Base-by-base conservation (phyloP, 192 early-diverging fungal genomes). In the Coemansia sp. region DNA sequence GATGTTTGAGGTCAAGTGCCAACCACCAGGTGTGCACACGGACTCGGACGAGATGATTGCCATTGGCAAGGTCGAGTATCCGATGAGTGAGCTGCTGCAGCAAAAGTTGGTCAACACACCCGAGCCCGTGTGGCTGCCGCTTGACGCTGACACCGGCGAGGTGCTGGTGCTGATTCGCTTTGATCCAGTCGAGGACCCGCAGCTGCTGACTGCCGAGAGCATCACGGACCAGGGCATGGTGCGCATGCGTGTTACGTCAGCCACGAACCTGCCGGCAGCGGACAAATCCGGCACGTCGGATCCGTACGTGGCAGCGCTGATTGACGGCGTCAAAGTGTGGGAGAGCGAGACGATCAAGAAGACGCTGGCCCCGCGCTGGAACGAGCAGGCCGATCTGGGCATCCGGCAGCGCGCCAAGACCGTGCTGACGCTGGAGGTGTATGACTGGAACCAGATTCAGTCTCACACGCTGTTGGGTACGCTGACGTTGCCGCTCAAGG, bases 371-470 rank as follows among this genome's bases (percentile, higher is more conserved):
- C 91, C 91, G 23, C 75, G 80, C 14, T 92, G 83, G 67, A 84
- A 91, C 65, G 85, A 91, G 67, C 62, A 67, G 24, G 83, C 87
- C 43, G 75, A 74, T n/a, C 58, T 87, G 5, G 81, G 80, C n/a
- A 80, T 92, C 54, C 63, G 69, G 29, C 58, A 61, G 50, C 81
- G 89, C 42, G 80, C 64, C 4, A 78, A 73, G 46, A 69, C 87
- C 11, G 67, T 75, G 38, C 73, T 91, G 60, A 60, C 67, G 27
- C 80, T 90, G 14, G 83, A 88, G 32, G 77, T 90, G 9, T 92
- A 74, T 59, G 91, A 92, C 69, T 92, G 89, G 89, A 87, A 92
- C 56, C 84, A 88, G 73, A 67, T 92, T 32, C 83, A 82, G 43
- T 76, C 82, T 18, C 77, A 85, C 58, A 84, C 81, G 33, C 78